Evolutionary conservation across 257 asterid species (phyloP), one percentile per base, ranked within the genome.

Genomic region (Oldenlandia corymbosa): DNA sequence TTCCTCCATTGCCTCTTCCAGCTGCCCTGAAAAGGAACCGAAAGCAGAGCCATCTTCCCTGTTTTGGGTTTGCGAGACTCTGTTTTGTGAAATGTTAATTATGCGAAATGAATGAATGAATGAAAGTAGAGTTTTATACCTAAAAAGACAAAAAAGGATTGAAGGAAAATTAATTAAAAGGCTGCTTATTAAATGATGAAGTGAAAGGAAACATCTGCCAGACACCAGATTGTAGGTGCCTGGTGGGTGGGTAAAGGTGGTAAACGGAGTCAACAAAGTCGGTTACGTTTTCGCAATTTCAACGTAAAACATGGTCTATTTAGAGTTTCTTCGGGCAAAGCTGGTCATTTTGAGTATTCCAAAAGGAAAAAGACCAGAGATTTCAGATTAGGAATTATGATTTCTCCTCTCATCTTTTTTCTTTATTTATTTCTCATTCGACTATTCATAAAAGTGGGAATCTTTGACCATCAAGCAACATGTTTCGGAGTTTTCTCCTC

Each of bases 1-100:
- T 76, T 71, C 45, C 69, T 32, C 80, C 80, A 64, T 10, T 71
- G 54, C 58, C 60, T 73, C 76, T 59, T 67, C 64, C 62, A 36
- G 37, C 58, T 54, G n/a, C 71, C 67, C 21, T 49, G 64, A 20
- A 69, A 68, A 12, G 70, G 28, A n/a, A n/a, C 64, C 5, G 69
- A 24, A 32, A 66, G 27, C 58, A 66, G 10, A 9, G 42, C 75
- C 75, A 72, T 72, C 34, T 55, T 64, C 17, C 37, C 8, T 32
- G 14, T 34, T 10, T 7, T 0, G 16, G 48, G 2, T 43, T 43
- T 43, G 12, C 1, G 3, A 5, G 2, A 10, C 13, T 0, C 16
- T 7, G 52, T 8, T 53, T 9, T 18, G 48, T 14, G n/a, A 18
- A 43, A 5, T 16, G 5, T 12, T n/a, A 20, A 46, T 45, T 23